Evolutionary conservation across 805 yeast genomes (phyloP).

Genomic region (Starmera pachycereana): DNA sequence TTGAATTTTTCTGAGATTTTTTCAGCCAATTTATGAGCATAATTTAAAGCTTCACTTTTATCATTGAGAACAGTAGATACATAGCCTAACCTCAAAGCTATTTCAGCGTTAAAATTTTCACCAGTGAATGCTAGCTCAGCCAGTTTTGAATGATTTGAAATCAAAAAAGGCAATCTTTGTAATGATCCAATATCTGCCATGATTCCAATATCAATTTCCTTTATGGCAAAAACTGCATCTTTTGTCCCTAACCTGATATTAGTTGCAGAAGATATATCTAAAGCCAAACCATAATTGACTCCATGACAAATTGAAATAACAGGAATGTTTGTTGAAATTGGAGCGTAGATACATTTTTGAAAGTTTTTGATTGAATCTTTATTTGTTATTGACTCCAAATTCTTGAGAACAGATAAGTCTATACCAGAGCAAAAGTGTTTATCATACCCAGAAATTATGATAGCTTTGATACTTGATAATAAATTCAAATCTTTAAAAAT

Average conservation of each 20-base stretch:
- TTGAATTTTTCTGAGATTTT: slow-evolving; percentile 35
- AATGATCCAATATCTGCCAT: slow-evolving; percentile 74
- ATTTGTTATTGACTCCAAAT: slow-evolving; percentile 15
- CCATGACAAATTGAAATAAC: slow-evolving; percentile 65
- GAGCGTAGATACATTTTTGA: slow-evolving; percentile 44
- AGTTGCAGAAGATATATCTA: slow-evolving; percentile 53
- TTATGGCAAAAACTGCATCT: slow-evolving; percentile 45
- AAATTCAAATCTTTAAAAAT: slow-evolving; percentile 35
- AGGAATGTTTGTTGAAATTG: slow-evolving; percentile 40
- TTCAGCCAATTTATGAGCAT: slow-evolving; percentile 37
- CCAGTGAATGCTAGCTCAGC: slow-evolving; percentile 57
- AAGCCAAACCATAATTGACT: slow-evolving; percentile 49
- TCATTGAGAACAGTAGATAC: slow-evolving; percentile 36
- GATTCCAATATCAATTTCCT: slow-evolving; percentile 65
- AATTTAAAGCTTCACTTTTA: slow-evolving; percentile 36
- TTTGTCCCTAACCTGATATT: slow-evolving; percentile 46
- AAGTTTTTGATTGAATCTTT: slow-evolving; percentile 38
- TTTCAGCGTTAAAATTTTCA: slow-evolving; percentile 39
- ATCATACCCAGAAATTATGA: slow-evolving; percentile 48
- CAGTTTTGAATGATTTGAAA: slow-evolving; percentile 45
- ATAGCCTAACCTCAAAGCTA: slow-evolving; percentile 46
- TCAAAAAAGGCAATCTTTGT: slow-evolving; percentile 50
- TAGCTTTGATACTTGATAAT: slow-evolving; percentile 36
- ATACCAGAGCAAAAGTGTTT: slow-evolving; percentile 56
- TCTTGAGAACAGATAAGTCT: slow-evolving; percentile 32